Conservation (phyloP, 495 filamentous ascomycete species). For the Parathielavia appendiculata region DNA sequence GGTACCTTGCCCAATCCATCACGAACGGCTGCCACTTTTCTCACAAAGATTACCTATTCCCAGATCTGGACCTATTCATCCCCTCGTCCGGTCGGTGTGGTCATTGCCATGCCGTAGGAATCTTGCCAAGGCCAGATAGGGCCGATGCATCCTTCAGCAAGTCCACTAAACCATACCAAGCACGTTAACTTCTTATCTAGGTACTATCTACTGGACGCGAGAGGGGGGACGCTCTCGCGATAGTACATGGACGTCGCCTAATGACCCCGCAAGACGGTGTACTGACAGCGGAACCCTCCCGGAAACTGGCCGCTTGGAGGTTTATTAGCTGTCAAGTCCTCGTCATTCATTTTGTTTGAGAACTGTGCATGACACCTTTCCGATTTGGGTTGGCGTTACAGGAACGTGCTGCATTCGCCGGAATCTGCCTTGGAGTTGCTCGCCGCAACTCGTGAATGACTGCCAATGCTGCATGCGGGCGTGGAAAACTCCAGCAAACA, state of each 20-base stretch:
- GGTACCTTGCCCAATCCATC: too few relatives aligned
- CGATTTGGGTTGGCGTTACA: background rate
- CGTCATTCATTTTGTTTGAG: constrained; percentile 1
- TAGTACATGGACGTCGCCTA: too few relatives aligned
- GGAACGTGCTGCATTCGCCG: background rate
- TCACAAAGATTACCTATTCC: too few relatives aligned
- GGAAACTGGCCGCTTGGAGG: background rate
- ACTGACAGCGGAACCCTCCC: background rate
- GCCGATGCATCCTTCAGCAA: too few relatives aligned
- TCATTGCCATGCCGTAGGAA: background rate
- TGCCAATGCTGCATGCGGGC: constrained; percentile 8
- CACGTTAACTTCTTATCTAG: too few relatives aligned
- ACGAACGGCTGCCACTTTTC: too few relatives aligned
- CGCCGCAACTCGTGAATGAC: background rate
- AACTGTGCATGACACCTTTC: constrained; percentile 3
- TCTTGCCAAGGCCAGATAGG: too few relatives aligned
- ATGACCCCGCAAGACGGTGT: too few relatives aligned
- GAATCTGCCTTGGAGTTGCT: background rate
- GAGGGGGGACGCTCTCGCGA: too few relatives aligned
- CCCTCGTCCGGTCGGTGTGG: background rate
- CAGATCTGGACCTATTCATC: too few relatives aligned
- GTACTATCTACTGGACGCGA: too few relatives aligned
- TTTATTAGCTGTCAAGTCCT: background rate
- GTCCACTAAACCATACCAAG: too few relatives aligned
- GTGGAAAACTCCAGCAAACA: background rate